phyloP scores from a whole-genome alignment of 2,329 filamentous ascomycete genomes.

The Colletotrichum abscissum region DNA sequence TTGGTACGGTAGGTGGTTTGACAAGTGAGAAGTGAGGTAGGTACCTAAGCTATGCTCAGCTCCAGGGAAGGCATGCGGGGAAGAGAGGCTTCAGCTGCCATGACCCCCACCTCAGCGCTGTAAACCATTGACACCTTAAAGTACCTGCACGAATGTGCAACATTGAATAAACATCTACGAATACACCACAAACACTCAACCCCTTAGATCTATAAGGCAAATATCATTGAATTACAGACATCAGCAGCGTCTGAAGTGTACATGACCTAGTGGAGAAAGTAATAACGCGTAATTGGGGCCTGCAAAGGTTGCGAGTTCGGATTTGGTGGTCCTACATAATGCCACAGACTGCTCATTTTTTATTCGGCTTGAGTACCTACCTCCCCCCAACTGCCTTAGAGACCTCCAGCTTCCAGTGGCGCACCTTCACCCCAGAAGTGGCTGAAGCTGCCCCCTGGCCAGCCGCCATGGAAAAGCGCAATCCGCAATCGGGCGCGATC shows the following conservation, averaged over 20 bases:
- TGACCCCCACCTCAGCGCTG: neutral
- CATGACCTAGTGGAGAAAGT: neutral
- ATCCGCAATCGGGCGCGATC: neutral
- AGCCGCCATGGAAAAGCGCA: no score
- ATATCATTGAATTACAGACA: neutral
- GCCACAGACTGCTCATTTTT: neutral
- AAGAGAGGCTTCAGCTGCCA: neutral
- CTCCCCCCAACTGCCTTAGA: neutral
- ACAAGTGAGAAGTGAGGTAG: no score
- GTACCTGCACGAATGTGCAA: neutral
- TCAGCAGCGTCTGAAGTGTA: neutral
- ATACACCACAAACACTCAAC: no score
- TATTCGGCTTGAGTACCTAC: neutral
- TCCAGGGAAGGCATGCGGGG: neutral
- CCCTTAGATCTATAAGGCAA: neutral
- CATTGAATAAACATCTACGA: neutral
- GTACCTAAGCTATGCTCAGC: neutral
- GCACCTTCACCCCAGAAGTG: neutral
- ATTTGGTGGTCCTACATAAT: neutral
- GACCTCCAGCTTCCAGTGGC: slow-evolving; percentile 7
- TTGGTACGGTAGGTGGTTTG: neutral
- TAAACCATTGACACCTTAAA: neutral
- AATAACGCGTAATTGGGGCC: neutral
- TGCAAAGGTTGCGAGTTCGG: neutral
- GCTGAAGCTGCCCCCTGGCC: slow-evolving; percentile 14